phyloP scores from a whole-genome alignment of 2,329 filamentous ascomycete genomes.

The Fusarium buxicola region DNA sequence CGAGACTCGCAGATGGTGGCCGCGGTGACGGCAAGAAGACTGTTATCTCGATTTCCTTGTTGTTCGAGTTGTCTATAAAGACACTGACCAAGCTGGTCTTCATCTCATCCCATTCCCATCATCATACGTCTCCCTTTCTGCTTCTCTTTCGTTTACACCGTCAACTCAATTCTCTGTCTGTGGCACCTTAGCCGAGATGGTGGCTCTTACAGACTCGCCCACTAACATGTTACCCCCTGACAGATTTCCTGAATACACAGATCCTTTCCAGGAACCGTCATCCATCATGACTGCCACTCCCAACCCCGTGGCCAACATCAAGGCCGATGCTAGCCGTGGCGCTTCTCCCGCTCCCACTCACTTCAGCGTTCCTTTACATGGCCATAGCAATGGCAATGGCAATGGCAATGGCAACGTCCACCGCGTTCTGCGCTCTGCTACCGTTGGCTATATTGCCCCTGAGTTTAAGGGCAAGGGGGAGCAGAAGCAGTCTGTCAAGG shows the following conservation, averaged over 20 bases:
- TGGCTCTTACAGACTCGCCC: constrained; percentile 52
- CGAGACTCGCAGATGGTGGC: constrained; percentile 26
- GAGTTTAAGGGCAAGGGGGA: constrained; percentile 92
- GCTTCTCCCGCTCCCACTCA: constrained; percentile 92
- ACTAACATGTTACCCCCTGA: constrained; percentile 55
- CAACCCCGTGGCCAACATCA: constrained; percentile 57
- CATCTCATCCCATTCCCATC: constrained; percentile 14
- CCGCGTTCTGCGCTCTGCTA: constrained; percentile 85
- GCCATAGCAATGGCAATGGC: constrained; percentile 56
- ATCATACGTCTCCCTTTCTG: constrained; percentile 16
- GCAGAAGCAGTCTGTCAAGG: constrained; percentile 91
- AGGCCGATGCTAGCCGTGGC: constrained; percentile 64
- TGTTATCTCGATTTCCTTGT: constrained; percentile 30
- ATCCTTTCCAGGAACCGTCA: constrained; percentile 51
- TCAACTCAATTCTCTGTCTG: constrained; percentile 16
- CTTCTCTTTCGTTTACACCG: constrained; percentile 27
- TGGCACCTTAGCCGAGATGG: constrained; percentile 48
- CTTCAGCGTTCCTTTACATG: constrained; percentile 77
- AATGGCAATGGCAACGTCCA: constrained; percentile 68
- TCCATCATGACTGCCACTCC: constrained; percentile 52
- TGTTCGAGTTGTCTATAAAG: constrained; percentile 38
- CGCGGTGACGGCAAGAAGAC: constrained; percentile 19
- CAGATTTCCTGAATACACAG: constrained; percentile 60
- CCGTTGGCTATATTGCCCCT: constrained; percentile 93
- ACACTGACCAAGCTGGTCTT: constrained; percentile 17